Evolutionary conservation across 2,329 filamentous ascomycete genomes (phyloP).

Genomic region (Sporothrix globosa): DNA sequence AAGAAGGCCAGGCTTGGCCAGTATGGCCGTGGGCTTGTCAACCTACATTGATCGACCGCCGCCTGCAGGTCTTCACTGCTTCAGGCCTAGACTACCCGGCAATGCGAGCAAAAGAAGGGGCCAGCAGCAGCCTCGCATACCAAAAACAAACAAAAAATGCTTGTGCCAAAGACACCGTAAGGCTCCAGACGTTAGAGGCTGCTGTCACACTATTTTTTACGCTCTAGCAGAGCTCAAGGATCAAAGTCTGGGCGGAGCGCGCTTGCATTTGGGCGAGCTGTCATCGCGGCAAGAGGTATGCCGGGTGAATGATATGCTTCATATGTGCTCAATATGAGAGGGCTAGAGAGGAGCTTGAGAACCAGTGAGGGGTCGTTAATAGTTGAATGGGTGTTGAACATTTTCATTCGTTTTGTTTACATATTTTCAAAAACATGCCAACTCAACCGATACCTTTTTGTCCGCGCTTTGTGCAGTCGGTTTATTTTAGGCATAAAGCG

Average conservation of each 20-base stretch:
- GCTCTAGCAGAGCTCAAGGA: neutral
- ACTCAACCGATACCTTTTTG: too few species aligned
- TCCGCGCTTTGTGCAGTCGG: neutral
- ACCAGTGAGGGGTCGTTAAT: neutral
- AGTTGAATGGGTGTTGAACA: neutral
- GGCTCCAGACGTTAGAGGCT: neutral
- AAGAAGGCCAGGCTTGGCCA: neutral
- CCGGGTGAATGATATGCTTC: neutral
- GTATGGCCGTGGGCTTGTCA: neutral
- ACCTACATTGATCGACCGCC: conserved; percentile 29
- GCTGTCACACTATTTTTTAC: conserved; percentile 18
- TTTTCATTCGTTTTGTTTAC: neutral
- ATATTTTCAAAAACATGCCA: neutral
- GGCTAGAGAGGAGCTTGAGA: neutral
- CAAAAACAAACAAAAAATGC: neutral
- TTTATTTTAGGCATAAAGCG: neutral
- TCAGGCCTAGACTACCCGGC: conserved; percentile 33
- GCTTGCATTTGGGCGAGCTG: conserved; percentile 8
- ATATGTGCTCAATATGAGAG: neutral
- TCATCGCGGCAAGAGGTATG: neutral
- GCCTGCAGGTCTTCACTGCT: conserved; percentile 32
- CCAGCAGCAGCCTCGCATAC: neutral
- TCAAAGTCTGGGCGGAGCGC: conserved; percentile 15
- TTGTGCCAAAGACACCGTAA: too few species aligned
- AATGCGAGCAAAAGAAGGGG: neutral